phyloP scores from a whole-genome alignment of 2,329 filamentous ascomycete genomes.

The Chlorencoelia australis region DNA sequence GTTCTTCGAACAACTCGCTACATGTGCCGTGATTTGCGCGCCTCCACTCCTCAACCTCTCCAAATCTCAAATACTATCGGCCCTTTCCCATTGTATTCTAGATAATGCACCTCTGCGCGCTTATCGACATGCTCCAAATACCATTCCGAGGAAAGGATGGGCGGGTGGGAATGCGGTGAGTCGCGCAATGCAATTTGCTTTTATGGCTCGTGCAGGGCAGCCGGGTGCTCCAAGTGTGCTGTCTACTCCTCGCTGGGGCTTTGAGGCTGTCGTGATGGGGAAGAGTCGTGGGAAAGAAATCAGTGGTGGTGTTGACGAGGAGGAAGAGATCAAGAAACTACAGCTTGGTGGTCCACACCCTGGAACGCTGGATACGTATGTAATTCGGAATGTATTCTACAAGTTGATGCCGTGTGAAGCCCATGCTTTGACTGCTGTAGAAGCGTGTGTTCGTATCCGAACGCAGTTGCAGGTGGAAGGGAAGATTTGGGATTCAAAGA shows the following conservation, averaged over 20 bases:
- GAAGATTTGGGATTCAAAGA: too few species aligned
- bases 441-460: too few species aligned
- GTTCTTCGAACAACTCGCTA: constrained; percentile 32
- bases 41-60: constrained; percentile 29
- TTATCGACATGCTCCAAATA: constrained; percentile 27
- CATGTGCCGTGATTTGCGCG: too few species aligned
- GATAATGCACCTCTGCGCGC: constrained; percentile 29
- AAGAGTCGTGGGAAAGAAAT: constrained; percentile 16
- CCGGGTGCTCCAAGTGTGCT: constrained; percentile 24
- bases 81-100: constrained; percentile 31
- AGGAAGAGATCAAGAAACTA: too few species aligned
- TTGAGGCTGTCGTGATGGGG: constrained; percentile 19
- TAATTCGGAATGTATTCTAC: too few species aligned
- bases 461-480: too few species aligned
- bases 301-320: constrained; percentile 19
- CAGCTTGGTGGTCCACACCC: constrained; percentile 17
- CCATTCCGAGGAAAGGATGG: constrained; percentile 33
- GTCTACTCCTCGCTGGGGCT: constrained; percentile 28
- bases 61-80: constrained; percentile 25
- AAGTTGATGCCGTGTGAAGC: constrained; percentile 23
- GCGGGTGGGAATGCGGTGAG: constrained; percentile 32
- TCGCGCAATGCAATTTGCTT: constrained; percentile 30
- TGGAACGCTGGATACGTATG: too few species aligned
- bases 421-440: constrained; percentile 27
- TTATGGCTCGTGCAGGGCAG: constrained; percentile 24